Percentiles rank a stretch among this genome's conserved stretches.
Conservation (phyloP, 805 yeast genomes). For the Candida tibetensis region DNA sequence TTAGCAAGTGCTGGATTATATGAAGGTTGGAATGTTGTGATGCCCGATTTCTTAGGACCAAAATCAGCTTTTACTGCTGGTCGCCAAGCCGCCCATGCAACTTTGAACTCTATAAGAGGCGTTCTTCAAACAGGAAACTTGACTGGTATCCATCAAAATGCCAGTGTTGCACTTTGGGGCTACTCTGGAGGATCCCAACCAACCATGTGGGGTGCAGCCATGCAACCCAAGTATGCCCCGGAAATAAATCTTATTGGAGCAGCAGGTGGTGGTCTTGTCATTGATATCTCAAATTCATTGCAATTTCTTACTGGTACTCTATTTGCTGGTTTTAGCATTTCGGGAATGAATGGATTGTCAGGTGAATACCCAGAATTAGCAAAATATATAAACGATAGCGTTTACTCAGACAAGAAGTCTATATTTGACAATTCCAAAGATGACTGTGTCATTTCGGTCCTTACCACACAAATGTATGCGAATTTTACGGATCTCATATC, state of each 20-base stretch:
- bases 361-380: slow-evolving; percentile 28
- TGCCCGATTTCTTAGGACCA: slow-evolving; percentile 22
- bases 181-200: slow-evolving; percentile 27
- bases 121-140: slow-evolving; percentile 11
- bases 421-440: neutral
- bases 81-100: slow-evolving; percentile 17
- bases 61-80: slow-evolving; percentile 20
- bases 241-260: slow-evolving; percentile 25
- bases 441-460: slow-evolving; percentile 4
- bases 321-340: slow-evolving; percentile 28
- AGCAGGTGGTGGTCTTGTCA: slow-evolving; percentile 35
- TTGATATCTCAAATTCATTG: slow-evolving; percentile 28
- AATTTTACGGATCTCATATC: neutral
- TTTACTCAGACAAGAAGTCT: slow-evolving; percentile 4
- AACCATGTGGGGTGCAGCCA: slow-evolving; percentile 22
- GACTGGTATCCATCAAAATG: slow-evolving; percentile 15
- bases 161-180: slow-evolving; percentile 19
- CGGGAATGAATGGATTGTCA: slow-evolving; percentile 28
- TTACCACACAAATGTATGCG: neutral
- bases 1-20: slow-evolving; percentile 9
- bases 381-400: slow-evolving; percentile 3
- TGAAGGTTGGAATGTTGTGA: slow-evolving; percentile 19
- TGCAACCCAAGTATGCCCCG: slow-evolving; percentile 24
- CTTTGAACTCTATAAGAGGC: slow-evolving; percentile 19
- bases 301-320: slow-evolving; percentile 21